phyloP scores from a whole-genome alignment of 129 eudicot genomes.

The Flaveria sonorensis region DNA sequence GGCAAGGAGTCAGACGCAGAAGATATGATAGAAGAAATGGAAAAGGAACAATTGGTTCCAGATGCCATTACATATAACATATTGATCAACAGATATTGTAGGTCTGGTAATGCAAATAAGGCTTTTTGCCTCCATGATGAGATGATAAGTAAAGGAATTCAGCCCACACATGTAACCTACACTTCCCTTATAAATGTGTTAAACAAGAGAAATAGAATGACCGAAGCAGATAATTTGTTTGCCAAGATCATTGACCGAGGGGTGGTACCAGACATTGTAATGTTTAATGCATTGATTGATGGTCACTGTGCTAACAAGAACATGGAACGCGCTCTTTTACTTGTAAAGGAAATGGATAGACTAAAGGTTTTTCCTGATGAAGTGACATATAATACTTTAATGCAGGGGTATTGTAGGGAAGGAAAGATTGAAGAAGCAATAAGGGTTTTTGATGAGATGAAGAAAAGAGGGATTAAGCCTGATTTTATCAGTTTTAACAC shows the following conservation, averaged over 20 bases:
- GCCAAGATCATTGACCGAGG: constrained; percentile 47
- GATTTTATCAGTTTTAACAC: constrained; percentile 69
- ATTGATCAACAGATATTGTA: constrained; percentile 67
- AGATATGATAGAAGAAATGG: constrained; percentile 61
- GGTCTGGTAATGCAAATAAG: constrained; percentile 50
- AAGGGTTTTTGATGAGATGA: constrained; percentile 63
- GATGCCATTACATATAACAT: constrained; percentile 74
- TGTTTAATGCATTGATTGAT: constrained; percentile 66
- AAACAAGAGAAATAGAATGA: constrained; percentile 56
- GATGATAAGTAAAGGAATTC: constrained; percentile 55
- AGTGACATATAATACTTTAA: constrained; percentile 71
- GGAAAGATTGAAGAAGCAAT: constrained; percentile 69
- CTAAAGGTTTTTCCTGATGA: constrained; percentile 60
- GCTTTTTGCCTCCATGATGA: constrained; percentile 66
- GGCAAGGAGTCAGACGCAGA: constrained; percentile 51
- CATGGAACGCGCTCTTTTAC: constrained; percentile 42
- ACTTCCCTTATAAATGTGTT: constrained; percentile 67
- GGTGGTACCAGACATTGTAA: constrained; percentile 56
- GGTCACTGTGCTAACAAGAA: constrained; percentile 67
- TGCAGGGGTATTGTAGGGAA: constrained; percentile 67
- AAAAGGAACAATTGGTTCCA: constrained; percentile 42
- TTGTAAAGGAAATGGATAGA: constrained; percentile 55
- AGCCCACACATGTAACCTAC: constrained; percentile 63
- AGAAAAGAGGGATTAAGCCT: constrained; percentile 59
- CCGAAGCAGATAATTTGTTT: constrained; percentile 60